Percentiles rank a stretch among this genome's conserved stretches.
Evolutionary conservation across 306 rosid genomes (phyloP).

Genomic region (Argentina anserina): DNA sequence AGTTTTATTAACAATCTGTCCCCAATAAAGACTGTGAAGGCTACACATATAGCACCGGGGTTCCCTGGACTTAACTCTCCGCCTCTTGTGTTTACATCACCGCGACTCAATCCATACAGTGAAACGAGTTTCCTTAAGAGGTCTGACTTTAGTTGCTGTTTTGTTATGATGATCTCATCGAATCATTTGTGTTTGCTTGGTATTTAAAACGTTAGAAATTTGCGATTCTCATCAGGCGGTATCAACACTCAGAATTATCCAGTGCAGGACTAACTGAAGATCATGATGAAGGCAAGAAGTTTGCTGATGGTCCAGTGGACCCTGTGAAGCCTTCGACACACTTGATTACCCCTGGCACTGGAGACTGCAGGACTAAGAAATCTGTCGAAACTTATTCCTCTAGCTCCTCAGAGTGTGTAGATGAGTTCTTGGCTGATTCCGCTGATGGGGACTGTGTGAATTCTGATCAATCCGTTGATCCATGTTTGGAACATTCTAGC

Average conservation of each 20-base stretch:
- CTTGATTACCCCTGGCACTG: constrained; percentile 23
- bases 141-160: constrained; percentile 21
- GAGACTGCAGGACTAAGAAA: constrained; percentile 21
- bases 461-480: constrained; percentile 18
- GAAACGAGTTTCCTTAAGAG: constrained; percentile 38
- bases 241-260: constrained; percentile 31
- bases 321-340: constrained; percentile 16
- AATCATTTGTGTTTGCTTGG: background rate
- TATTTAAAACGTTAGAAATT: background rate
- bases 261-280: constrained; percentile 21
- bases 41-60: constrained; percentile 27
- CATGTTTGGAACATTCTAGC: constrained; percentile 25
- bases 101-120: constrained; percentile 33
- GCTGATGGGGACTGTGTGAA: constrained; percentile 22
- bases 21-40: constrained; percentile 41
- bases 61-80: constrained; percentile 46
- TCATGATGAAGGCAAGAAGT: constrained; percentile 24
- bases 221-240: constrained; percentile 38
- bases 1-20: constrained; percentile 40
- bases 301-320: constrained; percentile 30
- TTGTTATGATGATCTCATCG: background rate
- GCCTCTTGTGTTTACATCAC: constrained; percentile 55
- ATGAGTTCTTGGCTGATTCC: constrained; percentile 56
- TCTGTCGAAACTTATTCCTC: constrained; percentile 24
- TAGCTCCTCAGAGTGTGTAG: constrained; percentile 36